phyloP scores from a whole-genome alignment of 2,329 filamentous ascomycete species.

The Zopfia rhizophila region DNA sequence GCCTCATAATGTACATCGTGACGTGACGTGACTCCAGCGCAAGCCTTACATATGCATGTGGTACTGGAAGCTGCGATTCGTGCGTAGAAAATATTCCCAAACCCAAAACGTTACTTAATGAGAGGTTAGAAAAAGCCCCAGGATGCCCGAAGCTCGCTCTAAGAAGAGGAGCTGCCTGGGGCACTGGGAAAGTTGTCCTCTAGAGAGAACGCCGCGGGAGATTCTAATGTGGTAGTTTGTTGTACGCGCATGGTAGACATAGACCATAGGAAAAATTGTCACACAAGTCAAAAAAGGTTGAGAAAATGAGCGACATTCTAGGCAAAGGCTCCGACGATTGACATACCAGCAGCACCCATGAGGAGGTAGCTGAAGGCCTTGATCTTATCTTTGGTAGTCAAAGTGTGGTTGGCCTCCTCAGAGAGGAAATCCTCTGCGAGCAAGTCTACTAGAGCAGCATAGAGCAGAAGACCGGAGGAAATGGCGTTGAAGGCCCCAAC shows the following conservation, averaged over 20 bases:
- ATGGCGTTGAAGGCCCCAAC: conserved; percentile 74
- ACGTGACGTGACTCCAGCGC: conserved; percentile 4
- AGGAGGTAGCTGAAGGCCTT: conserved; percentile 60
- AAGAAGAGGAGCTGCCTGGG: background rate
- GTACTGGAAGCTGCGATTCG: conserved; percentile 5
- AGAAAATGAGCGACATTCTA: conserved; percentile 24
- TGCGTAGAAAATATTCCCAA: background rate
- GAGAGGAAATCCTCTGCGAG: conserved; percentile 74
- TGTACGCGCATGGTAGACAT: background rate
- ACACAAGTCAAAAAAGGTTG: background rate
- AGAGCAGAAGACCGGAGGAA: conserved; percentile 70
- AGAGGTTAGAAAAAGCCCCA: conserved; percentile 3
- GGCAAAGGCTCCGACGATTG: conserved; percentile 49
- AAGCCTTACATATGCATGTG: conserved; percentile 12
- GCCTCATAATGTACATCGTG: conserved; percentile 19
- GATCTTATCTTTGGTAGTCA: conserved; percentile 66
- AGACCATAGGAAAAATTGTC: background rate
- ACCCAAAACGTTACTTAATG: background rate
- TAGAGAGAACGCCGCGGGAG: background rate
- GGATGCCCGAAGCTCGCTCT: background rate
- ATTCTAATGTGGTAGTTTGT: background rate
- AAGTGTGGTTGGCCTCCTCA: conserved; percentile 52
- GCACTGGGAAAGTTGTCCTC: background rate
- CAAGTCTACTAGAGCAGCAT: conserved; percentile 71
- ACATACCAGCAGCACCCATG: conserved; percentile 51